A percentile compares a stretch with the other conserved stretches of the same genome.
Evolutionary conservation across 495 filamentous ascomycete species (phyloP).

Genomic region (Aspergillus affinis): DNA sequence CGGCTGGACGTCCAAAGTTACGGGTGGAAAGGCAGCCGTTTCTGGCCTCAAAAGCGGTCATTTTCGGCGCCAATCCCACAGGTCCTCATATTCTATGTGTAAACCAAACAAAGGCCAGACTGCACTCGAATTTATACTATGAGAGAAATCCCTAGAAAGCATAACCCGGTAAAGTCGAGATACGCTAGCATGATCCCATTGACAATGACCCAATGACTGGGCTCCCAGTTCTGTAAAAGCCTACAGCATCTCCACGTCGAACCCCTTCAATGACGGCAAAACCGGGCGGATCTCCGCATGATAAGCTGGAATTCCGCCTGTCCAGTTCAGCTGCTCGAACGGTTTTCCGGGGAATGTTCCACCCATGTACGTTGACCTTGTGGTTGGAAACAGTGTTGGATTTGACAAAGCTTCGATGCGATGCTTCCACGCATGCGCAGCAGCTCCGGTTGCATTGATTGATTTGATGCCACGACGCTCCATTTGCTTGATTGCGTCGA

Average conservation of each 20-base stretch:
- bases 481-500: constrained; percentile 44
- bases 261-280: constrained; percentile 30
- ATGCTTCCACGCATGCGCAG: constrained; percentile 48
- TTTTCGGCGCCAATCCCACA: too few relatives aligned
- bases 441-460: constrained; percentile 44
- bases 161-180: too few relatives aligned
- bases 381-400: constrained; percentile 47
- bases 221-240: too few relatives aligned
- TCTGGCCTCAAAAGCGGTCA: too few relatives aligned
- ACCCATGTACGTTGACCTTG: constrained; percentile 51
- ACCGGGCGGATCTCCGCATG: constrained; percentile 33
- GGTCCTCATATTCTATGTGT: too few relatives aligned
- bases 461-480: constrained; percentile 39
- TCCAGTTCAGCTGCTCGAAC: constrained; percentile 46
- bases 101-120: not conserved
- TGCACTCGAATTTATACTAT: too few relatives aligned
- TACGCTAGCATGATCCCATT: not conserved
- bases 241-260: constrained; percentile 26
- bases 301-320: constrained; percentile 41
- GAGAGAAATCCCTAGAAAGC: too few relatives aligned
- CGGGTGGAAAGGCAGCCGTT: too few relatives aligned
- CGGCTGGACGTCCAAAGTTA: too few relatives aligned
- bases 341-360: constrained; percentile 50
- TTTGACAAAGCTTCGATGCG: constrained; percentile 40
- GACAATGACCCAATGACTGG: not conserved